Conservation (phyloP, 2,329 filamentous ascomycete genomes). For the Didymella segeticola region DNA sequence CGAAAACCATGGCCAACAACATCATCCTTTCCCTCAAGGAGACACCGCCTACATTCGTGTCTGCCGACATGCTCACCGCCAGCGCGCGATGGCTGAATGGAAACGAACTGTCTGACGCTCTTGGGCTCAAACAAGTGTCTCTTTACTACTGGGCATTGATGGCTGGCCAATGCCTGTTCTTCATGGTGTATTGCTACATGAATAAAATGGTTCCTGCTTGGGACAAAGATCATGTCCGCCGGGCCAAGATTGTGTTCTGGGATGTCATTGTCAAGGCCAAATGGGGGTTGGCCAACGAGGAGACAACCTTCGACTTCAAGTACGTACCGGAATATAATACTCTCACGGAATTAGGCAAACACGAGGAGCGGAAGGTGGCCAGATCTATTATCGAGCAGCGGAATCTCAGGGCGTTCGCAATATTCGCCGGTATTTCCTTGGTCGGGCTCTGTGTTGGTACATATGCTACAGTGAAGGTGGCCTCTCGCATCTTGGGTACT, state of each 20-base stretch:
- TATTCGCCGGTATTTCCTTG: constrained; percentile 48
- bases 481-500: constrained; percentile 24
- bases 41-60: constrained; percentile 70
- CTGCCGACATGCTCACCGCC: constrained; percentile 71
- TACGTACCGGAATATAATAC: constrained; percentile 66
- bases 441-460: constrained; percentile 35
- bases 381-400: constrained; percentile 54
- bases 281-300: constrained; percentile 66
- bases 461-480: constrained; percentile 35
- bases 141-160: constrained; percentile 67
- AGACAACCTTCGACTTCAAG: constrained; percentile 73
- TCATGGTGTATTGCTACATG: constrained; percentile 62
- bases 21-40: constrained; percentile 73
- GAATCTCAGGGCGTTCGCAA: constrained; percentile 55
- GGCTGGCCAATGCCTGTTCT: constrained; percentile 70
- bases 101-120: constrained; percentile 63
- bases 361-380: constrained; percentile 48
- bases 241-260: constrained; percentile 62
- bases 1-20: constrained; percentile 73
- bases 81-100: constrained; percentile 75
- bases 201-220: constrained; percentile 58
- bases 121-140: constrained; percentile 65
- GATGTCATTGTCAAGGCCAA: constrained; percentile 68
- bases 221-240: constrained; percentile 61
- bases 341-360: constrained; percentile 56